Base-by-base conservation (phyloP, 2,329 filamentous ascomycete genomes). In the Aspergillus candidus region DNA sequence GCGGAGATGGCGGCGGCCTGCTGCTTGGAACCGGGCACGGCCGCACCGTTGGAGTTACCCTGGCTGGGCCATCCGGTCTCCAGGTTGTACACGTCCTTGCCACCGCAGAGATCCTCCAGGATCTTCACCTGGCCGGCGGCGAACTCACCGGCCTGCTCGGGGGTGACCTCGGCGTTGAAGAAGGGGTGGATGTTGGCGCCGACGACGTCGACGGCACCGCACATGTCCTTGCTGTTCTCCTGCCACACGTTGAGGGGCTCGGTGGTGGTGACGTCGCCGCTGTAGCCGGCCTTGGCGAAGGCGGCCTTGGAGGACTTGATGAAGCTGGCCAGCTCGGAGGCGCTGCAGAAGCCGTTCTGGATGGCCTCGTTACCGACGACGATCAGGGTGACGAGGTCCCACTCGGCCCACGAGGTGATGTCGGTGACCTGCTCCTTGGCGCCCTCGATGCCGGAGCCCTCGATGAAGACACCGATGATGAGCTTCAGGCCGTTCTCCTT, bases 341-440 rank as follows among this genome's bases (percentile, higher is more conserved):
- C 78, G 43, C 76, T 70, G 72, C 77, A 80, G 77, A 77, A 83
- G 50, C 78, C 77, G 72, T 85, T 82, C 76, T 87, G 86, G 66
- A 95, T 72, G 56, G 86, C 83, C 78, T 97, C 91, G 77, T 97
- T 97, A 70, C 88, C 90, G 54, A 94, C 79, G 29, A 93, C 84
- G 53, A 94, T 74, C 58, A 94, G 80, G 63, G 85, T 79, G 54
- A 95, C 84, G 39, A 86, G 66, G 49, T 82, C 76, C 82, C 84
- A 94, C 67, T 86, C 70, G 50, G 71, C 78, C 82, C 88, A 95
- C 48, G 66, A 58, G 67, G 79, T 74, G 66, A 96, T 85, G 49
- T 80, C 79, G 29, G 76, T 70, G 48, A 96, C 77, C 77, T 97
- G 90, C 58, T 79, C 71, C 62, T 82, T 72, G 55, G 88, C 82